Evolutionary conservation across 371 early-diverging fungal species (phyloP), one percentile per base, ranked within the genome.

Genomic region (Circinella minor): DNA sequence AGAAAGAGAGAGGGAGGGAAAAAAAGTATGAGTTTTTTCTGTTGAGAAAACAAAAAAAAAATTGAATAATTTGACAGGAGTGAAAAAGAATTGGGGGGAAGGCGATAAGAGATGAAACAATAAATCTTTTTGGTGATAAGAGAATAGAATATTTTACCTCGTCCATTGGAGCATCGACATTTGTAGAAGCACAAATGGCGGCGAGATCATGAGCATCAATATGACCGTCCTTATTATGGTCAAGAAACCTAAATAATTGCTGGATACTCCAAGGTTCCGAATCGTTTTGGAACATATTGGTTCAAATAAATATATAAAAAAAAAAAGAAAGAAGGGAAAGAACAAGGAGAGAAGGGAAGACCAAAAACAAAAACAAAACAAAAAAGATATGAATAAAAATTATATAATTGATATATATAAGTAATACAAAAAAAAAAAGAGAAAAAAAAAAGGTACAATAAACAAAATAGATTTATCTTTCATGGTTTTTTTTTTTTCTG

Each of bases 181-280:
- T 76, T 15, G 77, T 60, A n/a, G 70, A 65, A n/a, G 70, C 76
- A 67, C 80, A 83, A 43, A 86, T 81, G 36, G 76, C 77, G 17
- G 80, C 67, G 55, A 88, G 75, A 73, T 86, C 88, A 47, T 81
- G 76, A 36, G 81, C 81, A 65, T 88, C 86, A 74, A 86, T 86
- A 57, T 82, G 62, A 15, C 88, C 88, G 66, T 86, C 88, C 63
- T 88, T 81, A 69, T 88, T 86, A 63, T 86, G 82, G 75, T 88
- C 88, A 34, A 88, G 73, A 39, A 84, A 80, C 43, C 81, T 73
- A 73, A 88, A 88, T 20, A 86, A 77, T 68, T 85, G 83, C 63
- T 83, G 80, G 64, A 84, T 71, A 65, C 72, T 80, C 77, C 78
- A 79, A 55, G 75, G 76, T 54, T 79, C 77, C 43, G 75, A 69